phyloP scores from a whole-genome alignment of 768 basidiomycete species.

The Termitomyces sp. region DNA sequence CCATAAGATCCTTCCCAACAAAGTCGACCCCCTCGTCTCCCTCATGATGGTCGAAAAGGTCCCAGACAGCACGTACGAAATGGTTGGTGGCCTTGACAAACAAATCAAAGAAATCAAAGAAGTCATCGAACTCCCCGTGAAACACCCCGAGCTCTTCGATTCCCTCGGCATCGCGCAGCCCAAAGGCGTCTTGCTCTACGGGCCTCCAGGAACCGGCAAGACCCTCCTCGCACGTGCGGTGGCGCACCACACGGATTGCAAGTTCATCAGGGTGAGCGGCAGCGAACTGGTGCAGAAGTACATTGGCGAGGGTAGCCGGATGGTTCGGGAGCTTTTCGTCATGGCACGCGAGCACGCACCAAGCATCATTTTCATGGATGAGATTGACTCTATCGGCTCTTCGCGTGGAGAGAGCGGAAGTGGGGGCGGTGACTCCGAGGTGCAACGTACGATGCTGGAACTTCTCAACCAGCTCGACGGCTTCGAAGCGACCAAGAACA shows the following conservation, averaged over 20 bases:
- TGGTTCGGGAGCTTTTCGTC: conserved; percentile 97
- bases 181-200: conserved; percentile 93
- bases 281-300: conserved; percentile 97
- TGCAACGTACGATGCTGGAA: conserved; percentile 89
- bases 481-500: conserved; percentile 96
- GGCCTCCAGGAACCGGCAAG: conserved; percentile 96
- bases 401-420: conserved; percentile 91
- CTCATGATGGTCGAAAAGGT: conserved; percentile 99
- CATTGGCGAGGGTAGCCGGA: conserved; percentile 93
- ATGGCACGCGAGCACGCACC: conserved; percentile 98
- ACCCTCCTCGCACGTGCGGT: conserved; percentile 93
- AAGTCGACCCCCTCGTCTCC: conserved; percentile 96
- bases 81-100: conserved; percentile 94
- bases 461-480: conserved; percentile 86
- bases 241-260: conserved; percentile 96
- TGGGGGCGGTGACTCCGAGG: conserved; percentile 84
- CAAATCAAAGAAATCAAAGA: conserved; percentile 73
- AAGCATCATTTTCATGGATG: conserved; percentile 99
- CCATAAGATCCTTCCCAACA: conserved; percentile 95
- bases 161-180: conserved; percentile 95
- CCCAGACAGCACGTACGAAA: conserved; percentile 98
- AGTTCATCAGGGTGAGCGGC: conserved; percentile 94
- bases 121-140: conserved; percentile 96
- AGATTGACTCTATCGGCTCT: conserved; percentile 96
- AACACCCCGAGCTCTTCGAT: conserved; percentile 97